Conservation (phyloP, 345 rosid genomes). For the Bruguiera sexangula region DNA sequence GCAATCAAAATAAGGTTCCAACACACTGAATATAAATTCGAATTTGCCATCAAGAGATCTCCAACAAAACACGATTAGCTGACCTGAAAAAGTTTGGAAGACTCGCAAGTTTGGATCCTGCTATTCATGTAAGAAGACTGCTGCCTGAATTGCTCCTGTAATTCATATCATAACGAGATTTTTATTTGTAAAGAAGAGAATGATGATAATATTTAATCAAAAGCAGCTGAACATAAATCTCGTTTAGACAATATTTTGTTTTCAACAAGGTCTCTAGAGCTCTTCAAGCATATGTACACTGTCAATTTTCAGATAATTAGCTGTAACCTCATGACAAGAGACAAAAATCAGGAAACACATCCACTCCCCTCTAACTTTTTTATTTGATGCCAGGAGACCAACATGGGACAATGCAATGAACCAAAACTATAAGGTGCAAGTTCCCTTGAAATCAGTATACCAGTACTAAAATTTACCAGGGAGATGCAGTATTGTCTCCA, state of each 20-base stretch:
- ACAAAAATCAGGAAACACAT: neutral
- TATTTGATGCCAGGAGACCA: no score
- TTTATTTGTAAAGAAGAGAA: neutral
- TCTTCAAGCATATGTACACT: neutral
- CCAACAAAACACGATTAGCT: conserved; percentile 3
- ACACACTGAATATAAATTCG: neutral
- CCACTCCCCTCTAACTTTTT: no score
- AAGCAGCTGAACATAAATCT: neutral
- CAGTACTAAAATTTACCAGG: conserved; percentile 35
- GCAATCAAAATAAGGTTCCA: neutral
- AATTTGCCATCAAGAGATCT: conserved; percentile 2
- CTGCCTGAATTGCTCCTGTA: conserved; percentile 34
- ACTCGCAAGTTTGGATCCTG: conserved; percentile 18
- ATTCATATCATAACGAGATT: conserved; percentile 8
- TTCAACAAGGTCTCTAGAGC: neutral
- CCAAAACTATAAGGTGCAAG: neutral
- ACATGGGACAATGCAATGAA: no score
- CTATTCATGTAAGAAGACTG: conserved; percentile 16
- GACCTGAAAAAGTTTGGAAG: conserved; percentile 27
- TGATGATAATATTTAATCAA: neutral
- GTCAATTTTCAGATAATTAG: neutral
- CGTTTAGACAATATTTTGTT: neutral
- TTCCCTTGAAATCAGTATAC: neutral
- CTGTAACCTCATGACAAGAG: no score
- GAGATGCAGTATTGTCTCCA: conserved; percentile 64